Evolutionary conservation across 768 basidiomycete species (phyloP).

Genomic region (Naganishia vaughanmartiniae): DNA sequence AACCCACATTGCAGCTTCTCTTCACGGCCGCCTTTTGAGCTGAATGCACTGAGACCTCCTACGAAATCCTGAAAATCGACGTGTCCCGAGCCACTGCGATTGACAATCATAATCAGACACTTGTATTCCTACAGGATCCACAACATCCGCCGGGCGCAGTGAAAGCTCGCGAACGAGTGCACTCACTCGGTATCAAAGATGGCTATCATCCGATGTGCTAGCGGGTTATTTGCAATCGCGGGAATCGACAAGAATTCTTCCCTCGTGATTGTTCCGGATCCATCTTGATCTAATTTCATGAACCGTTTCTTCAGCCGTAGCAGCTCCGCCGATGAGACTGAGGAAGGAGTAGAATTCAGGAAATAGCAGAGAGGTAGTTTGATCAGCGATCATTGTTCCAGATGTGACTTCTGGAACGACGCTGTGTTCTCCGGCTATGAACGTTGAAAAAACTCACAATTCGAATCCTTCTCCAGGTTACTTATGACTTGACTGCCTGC

Average conservation of each 20-base stretch:
- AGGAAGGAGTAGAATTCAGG: not conserved
- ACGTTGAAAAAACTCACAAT: conserved; percentile 66
- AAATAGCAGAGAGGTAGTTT: not conserved
- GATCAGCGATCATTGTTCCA: conserved; percentile 1
- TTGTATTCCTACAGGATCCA: not conserved
- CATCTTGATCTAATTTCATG: conserved; percentile 99
- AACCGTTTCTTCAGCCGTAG: conserved; percentile 97
- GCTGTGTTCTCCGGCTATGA: not conserved
- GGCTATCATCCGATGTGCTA: conserved; percentile 96
- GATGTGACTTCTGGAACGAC: not conserved
- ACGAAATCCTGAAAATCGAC: conserved; percentile 99
- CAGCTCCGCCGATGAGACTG: conserved; percentile 91
- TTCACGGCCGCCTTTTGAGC: conserved; percentile 90
- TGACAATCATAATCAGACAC: not conserved
- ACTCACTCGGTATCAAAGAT: conserved; percentile 99
- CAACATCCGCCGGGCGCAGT: not conserved
- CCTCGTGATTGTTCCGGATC: conserved; percentile 94
- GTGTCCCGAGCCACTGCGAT: conserved; percentile 83
- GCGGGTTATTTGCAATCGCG: conserved; percentile 94
- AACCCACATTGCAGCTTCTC: conserved; percentile 90
- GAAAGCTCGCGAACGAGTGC: not conserved
- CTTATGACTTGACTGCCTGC: conserved; percentile 84
- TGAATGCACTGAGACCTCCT: conserved; percentile 94
- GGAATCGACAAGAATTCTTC: conserved; percentile 99
- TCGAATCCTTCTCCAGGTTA: conserved; percentile 95